These are phyloP conservation scores for Colletotrichum truncatum DNA, from an alignment of 2,329 filamentous ascomycete genomes.

Conservation along the genomic window DNA sequence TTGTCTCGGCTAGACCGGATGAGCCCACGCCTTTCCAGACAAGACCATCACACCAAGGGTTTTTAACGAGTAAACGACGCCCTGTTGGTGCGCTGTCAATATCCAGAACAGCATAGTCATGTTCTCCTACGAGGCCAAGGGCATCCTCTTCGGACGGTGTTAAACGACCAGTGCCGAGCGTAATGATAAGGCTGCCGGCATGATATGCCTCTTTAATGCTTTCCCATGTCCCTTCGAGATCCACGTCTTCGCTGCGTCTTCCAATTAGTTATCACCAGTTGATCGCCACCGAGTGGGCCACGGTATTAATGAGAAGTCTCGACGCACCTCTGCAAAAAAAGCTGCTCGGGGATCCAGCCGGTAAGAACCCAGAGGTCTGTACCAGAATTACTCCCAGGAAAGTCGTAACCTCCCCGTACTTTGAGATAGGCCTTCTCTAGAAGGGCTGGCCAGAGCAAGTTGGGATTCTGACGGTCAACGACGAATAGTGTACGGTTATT, in stretches of 20 bases:
- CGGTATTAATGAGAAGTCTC: not conserved
- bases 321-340: conserved; percentile 81
- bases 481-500: conserved; percentile 84
- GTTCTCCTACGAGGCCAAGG: conserved; percentile 85
- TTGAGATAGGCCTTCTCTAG: conserved; percentile 98
- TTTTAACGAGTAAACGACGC: conserved; percentile 85
- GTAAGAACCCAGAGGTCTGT: conserved; percentile 93
- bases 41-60: conserved; percentile 90
- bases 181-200: conserved; percentile 84
- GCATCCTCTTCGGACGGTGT: conserved; percentile 79
- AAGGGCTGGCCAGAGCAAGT: conserved; percentile 89
- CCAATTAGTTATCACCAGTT: not conserved
- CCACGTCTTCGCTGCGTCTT: conserved; percentile 74
- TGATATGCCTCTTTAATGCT: conserved; percentile 79
- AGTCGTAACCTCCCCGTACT: conserved; percentile 94
- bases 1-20: conserved; percentile 21
- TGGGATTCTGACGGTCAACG: conserved; percentile 82
- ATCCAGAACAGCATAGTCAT: conserved; percentile 92
- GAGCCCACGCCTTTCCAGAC: conserved; percentile 69
- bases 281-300: not conserved
- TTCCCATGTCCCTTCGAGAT: conserved; percentile 80
- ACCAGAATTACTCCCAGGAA: conserved; percentile 95
- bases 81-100: conserved; percentile 70
- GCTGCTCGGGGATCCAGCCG: conserved; percentile 96
- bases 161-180: conserved; percentile 88